Conservation (phyloP, 331 rosid genomes). For the Acacia concinna region DNA sequence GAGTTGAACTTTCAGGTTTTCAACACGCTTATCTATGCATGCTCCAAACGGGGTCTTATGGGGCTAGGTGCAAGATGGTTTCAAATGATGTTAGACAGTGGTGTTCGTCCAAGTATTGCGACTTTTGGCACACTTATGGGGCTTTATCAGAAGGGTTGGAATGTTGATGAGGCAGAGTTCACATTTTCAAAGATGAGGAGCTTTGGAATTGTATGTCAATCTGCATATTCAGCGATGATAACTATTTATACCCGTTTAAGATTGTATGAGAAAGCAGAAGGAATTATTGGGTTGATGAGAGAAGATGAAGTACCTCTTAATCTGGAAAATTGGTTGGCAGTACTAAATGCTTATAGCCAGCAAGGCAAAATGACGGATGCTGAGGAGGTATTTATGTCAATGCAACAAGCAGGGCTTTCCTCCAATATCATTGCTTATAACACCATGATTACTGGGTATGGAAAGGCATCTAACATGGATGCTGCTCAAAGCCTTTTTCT, state of each 20-base stretch:
- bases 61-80: slow-evolving; percentile 67
- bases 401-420: slow-evolving; percentile 63
- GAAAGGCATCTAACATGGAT: slow-evolving; percentile 72
- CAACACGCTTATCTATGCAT: slow-evolving; percentile 67
- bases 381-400: slow-evolving; percentile 51
- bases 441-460: slow-evolving; percentile 89
- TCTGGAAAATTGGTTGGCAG: slow-evolving; percentile 75
- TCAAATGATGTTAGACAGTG: slow-evolving; percentile 56
- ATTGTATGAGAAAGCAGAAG: slow-evolving; percentile 67
- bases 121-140: slow-evolving; percentile 84
- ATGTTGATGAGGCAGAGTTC: slow-evolving; percentile 74
- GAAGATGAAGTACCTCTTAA: slow-evolving; percentile 48
- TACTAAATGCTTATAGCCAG: slow-evolving; percentile 73
- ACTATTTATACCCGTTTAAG: slow-evolving; percentile 68
- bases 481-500: slow-evolving; percentile 64
- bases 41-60: slow-evolving; percentile 49
- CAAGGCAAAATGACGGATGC: slow-evolving; percentile 79
- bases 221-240: slow-evolving; percentile 78
- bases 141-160: slow-evolving; percentile 68
- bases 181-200: slow-evolving; percentile 60
- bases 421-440: slow-evolving; percentile 71
- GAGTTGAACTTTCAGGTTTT: slow-evolving; percentile 59
- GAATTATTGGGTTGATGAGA: slow-evolving; percentile 52
- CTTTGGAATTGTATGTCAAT: slow-evolving; percentile 53
- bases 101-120: slow-evolving; percentile 62